These are phyloP conservation scores for Eucalyptus coolabah DNA, from an alignment of 345 rosid genomes.

Conservation along the genomic window DNA sequence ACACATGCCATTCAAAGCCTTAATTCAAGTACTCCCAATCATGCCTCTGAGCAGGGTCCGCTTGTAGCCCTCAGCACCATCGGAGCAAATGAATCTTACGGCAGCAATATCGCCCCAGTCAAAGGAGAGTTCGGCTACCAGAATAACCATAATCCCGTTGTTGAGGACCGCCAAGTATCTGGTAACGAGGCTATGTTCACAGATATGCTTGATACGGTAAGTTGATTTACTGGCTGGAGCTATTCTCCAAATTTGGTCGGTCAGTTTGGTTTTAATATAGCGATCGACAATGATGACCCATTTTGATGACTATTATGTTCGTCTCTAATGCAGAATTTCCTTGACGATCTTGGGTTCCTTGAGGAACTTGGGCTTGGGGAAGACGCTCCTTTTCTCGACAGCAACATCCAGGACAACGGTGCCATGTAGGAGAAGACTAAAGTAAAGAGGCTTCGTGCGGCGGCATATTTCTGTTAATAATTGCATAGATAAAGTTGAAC, in stretches of 20 bases:
- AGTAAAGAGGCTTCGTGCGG: not conserved
- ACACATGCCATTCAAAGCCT: not conserved
- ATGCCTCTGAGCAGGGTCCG: not conserved
- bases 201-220: not conserved
- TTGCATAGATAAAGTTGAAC: too few relatives aligned
- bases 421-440: not conserved
- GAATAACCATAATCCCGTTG: not conserved
- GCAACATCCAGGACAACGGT: not conserved
- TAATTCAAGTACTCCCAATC: not conserved
- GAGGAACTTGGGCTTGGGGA: not conserved
- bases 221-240: not conserved
- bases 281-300: not conserved
- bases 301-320: not conserved
- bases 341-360: not conserved
- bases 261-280: not conserved
- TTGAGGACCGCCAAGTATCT: not conserved
- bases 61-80: not conserved
- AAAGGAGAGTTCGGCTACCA: not conserved
- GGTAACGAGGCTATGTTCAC: not conserved
- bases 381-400: not conserved
- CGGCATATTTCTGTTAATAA: not conserved
- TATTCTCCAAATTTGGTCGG: not conserved
- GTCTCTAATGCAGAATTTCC: not conserved
- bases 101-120: not conserved
- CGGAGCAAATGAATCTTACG: not conserved